phyloP scores from a whole-genome alignment of 345 rosid species.

The Hevea brasiliensis region DNA sequence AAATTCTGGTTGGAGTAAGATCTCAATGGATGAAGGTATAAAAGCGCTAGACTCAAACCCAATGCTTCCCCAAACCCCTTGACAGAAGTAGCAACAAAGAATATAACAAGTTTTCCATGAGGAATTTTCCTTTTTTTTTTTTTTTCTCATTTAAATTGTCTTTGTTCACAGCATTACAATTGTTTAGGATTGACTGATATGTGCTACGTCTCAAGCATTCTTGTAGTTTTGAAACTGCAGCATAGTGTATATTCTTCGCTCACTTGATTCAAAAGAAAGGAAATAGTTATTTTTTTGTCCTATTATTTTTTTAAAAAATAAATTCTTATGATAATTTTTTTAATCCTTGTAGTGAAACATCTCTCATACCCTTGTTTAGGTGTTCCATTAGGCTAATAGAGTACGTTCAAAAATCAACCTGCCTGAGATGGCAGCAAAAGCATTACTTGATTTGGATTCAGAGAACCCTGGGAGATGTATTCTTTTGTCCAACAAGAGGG shows the following conservation, averaged over 20 bases:
- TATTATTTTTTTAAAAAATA: not conserved
- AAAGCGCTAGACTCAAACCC: conserved; percentile 38
- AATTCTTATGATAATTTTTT: no score
- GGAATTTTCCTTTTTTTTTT: not conserved
- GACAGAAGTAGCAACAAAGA: conserved; percentile 14
- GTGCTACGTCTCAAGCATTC: conserved; percentile 3
- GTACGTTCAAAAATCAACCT: no score
- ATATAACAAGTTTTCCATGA: not conserved
- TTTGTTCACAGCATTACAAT: not conserved
- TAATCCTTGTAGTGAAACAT: no score
- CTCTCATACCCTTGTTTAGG: no score
- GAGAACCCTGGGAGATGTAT: no score
- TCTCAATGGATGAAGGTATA: conserved; percentile 49
- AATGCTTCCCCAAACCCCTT: conserved; percentile 38
- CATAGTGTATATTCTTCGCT: conserved; percentile 25
- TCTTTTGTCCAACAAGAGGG: no score
- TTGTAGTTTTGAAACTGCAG: conserved; percentile 7
- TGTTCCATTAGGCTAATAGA: no score
- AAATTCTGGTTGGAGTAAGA: conserved; percentile 67
- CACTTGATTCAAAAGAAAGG: conserved; percentile 14
- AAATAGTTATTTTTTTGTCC: not conserved
- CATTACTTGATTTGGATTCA: no score
- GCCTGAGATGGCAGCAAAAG: no score
- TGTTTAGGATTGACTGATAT: conserved; percentile 24
- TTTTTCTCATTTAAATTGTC: not conserved